A percentile compares a stretch with the other conserved stretches of the same genome.
These are phyloP conservation scores for Tylopilus cervinicoccineus DNA, from an alignment of 768 basidiomycete genomes.

Conservation along the genomic window DNA sequence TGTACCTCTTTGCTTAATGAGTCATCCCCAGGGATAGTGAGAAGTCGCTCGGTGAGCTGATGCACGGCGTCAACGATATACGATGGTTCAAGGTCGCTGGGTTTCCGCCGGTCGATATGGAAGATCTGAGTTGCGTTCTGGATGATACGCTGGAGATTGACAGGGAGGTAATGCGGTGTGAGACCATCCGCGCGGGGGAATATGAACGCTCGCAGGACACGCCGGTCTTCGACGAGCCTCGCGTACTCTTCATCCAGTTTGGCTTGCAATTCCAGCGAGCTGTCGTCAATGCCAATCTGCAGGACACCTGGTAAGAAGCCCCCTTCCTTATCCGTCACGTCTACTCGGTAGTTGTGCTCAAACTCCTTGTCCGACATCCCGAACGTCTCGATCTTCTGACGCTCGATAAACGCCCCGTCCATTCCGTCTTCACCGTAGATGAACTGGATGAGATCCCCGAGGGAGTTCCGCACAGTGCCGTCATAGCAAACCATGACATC, in stretches of 20 bases:
- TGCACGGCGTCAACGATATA: constrained; percentile 81
- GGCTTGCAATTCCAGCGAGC: constrained; percentile 75
- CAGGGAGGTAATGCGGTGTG: constrained; percentile 82
- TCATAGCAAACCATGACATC: constrained; percentile 98
- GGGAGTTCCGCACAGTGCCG: constrained; percentile 94
- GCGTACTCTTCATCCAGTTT: constrained; percentile 78
- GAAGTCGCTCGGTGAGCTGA: constrained; percentile 68
- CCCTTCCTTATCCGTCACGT: constrained; percentile 78
- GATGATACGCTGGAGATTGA: constrained; percentile 92
- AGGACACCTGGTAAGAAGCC: constrained; percentile 79
- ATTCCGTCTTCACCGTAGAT: constrained; percentile 98
- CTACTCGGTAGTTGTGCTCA: constrained; percentile 91
- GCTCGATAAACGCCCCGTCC: constrained; percentile 97
- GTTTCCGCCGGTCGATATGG: constrained; percentile 92
- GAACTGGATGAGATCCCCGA: constrained; percentile 95
- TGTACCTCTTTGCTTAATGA: constrained; percentile 72
- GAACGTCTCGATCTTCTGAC: constrained; percentile 89
- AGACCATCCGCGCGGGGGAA: constrained; percentile 74
- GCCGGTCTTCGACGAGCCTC: constrained; percentile 70
- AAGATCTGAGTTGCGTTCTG: constrained; percentile 96
- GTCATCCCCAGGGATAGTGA: constrained; percentile 89
- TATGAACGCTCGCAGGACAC: constrained; percentile 72
- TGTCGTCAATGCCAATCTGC: constrained; percentile 85
- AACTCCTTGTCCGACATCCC: constrained; percentile 78
- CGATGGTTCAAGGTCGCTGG: constrained; percentile 84